phyloP scores from a whole-genome alignment of 148 eudicot species.

The Rheum nobile region DNA sequence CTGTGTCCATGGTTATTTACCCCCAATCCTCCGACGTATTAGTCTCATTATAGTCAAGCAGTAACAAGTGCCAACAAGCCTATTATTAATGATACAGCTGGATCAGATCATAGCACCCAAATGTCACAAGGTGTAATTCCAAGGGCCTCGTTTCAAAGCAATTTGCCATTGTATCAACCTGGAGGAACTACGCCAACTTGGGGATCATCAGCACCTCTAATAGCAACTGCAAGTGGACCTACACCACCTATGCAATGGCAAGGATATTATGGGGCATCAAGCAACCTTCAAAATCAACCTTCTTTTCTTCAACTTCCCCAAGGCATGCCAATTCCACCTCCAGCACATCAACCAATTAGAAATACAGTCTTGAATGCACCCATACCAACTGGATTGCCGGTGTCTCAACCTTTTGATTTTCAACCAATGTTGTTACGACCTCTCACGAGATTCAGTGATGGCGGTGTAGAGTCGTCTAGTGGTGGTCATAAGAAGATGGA shows the following conservation, averaged over 20 bases:
- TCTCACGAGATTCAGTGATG: too few relatives aligned
- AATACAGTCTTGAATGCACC: too few relatives aligned
- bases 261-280: slow-evolving; percentile 30
- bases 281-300: slow-evolving; percentile 24
- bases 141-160: slow-evolving; percentile 15
- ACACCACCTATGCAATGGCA: slow-evolving; percentile 32
- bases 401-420: too few relatives aligned
- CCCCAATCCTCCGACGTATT: too few relatives aligned
- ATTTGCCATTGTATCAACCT: slow-evolving; percentile 25
- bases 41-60: slow-evolving; percentile 15
- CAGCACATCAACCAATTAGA: slow-evolving; percentile 25
- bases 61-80: slow-evolving; percentile 19
- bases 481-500: slow-evolving; percentile 4
- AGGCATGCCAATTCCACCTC: slow-evolving; percentile 21
- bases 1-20: too few relatives aligned
- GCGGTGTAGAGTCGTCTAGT: background rate
- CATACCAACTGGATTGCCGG: too few relatives aligned
- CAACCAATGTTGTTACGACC: too few relatives aligned
- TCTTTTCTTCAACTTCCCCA: slow-evolving; percentile 22
- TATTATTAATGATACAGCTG: slow-evolving; percentile 14
- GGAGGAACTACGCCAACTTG: slow-evolving; percentile 21
- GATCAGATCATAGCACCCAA: slow-evolving; percentile 18
- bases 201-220: slow-evolving; percentile 26
- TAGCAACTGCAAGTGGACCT: slow-evolving; percentile 24
- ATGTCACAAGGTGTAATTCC: slow-evolving; percentile 23